Evolutionary conservation across 331 rosid genomes (phyloP), one percentile per base, ranked within the genome.

Genomic region (Acacia concinna): DNA sequence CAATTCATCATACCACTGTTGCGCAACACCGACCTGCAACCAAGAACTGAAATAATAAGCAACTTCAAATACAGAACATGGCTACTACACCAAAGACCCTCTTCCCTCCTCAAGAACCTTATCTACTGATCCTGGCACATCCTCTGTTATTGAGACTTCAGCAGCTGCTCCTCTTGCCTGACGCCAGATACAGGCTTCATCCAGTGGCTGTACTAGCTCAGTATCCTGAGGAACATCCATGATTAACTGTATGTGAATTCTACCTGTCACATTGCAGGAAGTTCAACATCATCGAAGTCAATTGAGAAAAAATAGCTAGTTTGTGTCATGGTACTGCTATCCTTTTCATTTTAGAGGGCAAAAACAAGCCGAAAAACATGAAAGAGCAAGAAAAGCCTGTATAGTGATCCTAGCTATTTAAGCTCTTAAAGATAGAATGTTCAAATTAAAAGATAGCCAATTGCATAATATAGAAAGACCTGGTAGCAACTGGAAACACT

Each of bases 91-190:
- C 40, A 46, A 76, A 73, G 71, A 43, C 73, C 68, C 73, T 35
- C 51, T 41, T 37, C 74, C 38, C 38, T 43, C 57, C 66, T 35
- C 60, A 81, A 68, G 27, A 63, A 90, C 97, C 98, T 94, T 91
- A 21, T 91, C 87, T 15, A 82, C 63, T 46, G 91, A 81, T 75
- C 81, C 88, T 34, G 90, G 87, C 57, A 12, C 70, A 67, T 85
- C 85, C 74, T 92, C 92, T 68, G 75, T 38, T 62, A 75, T 85
- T 27, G 87, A 86, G 68, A 85, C 78, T 86, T 90, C 94, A 66
- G 82, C 67, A 77, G 96, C 96, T 63, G 97, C 86, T 68, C 99
- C 99, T 81, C 97, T 91, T 74, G 94, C 90, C 78, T 89, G 96
- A 71, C 89, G 80, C 99, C 99, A 93, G 74, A 93, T 82, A 79